Conservation (phyloP, 2,329 filamentous ascomycete species). For the Pezicula radicicola region DNA sequence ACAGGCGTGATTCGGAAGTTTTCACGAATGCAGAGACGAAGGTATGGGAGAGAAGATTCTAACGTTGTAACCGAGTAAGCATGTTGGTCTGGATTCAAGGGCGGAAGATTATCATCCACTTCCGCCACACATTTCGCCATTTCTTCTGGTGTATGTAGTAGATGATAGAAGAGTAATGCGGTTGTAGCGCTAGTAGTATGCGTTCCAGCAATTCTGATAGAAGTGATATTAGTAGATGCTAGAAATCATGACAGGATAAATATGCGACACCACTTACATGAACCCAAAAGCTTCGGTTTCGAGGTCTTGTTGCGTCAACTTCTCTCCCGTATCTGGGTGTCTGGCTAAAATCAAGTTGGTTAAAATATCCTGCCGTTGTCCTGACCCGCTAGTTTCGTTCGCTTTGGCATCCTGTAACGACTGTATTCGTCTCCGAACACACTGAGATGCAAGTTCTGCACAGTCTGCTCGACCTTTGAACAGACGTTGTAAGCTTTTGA, state of each 20-base stretch:
- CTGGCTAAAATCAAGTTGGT: constrained; percentile 33
- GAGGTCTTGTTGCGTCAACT: constrained; percentile 26
- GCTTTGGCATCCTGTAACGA: constrained; percentile 4
- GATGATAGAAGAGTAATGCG: constrained; percentile 28
- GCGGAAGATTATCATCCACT: constrained; percentile 11
- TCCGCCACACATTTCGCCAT: constrained; percentile 20
- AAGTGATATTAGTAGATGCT: neutral
- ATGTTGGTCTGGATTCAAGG: constrained; percentile 1
- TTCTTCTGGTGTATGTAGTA: constrained; percentile 26
- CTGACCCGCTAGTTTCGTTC: constrained; percentile 2
- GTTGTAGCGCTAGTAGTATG: constrained; percentile 30
- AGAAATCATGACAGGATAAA: neutral
- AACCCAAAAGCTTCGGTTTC: constrained; percentile 35
- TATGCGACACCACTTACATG: constrained; percentile 22
- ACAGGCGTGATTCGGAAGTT: constrained; percentile 33
- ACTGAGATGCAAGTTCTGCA: constrained; percentile 14
- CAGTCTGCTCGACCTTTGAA: constrained; percentile 21
- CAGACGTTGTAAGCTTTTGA: constrained; percentile 15
- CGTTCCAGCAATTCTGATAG: constrained; percentile 28
- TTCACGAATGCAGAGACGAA: constrained; percentile 27
- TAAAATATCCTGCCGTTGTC: constrained; percentile 27
- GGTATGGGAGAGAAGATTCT: constrained; percentile 25
- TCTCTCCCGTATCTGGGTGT: constrained; percentile 32
- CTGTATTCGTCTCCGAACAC: constrained; percentile 7
- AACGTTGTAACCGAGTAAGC: constrained; percentile 22